Evolutionary conservation across 306 rosid genomes (phyloP), one percentile per base, ranked within the genome.

Genomic region (Rosa chinensis): DNA sequence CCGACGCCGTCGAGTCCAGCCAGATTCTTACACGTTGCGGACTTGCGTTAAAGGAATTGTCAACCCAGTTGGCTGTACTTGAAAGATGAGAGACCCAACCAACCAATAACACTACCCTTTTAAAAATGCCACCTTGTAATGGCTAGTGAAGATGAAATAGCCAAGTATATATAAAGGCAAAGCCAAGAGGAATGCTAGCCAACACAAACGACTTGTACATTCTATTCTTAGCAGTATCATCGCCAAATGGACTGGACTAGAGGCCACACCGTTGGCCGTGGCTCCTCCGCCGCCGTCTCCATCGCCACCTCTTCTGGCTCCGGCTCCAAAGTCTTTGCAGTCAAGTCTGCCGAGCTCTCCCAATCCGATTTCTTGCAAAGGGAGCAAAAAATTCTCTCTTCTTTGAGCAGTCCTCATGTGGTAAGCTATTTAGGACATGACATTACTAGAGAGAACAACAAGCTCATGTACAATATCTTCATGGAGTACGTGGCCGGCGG

Each of bases 221-320:
- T 66, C 47, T 55, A 14, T 64, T 53, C 47, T 82, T 77, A 21
- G 56, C 73, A 70, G 66, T 43, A 67, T 40, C 23, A 35, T 35
- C 40, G 17, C 79, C 81, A 56, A 73, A 96, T 96, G 98, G 82
- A 80, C 72, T 91, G 99, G 99, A 87, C 83, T 5, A 89, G 98
- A 82, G 94, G 93, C 67, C 85, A 78, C 44, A 68, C 73, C 83
- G 66, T 96, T 75, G 98, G 99, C 86, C 88, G 62, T 1, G 98
- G 99, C 77, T 91, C 98, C 12, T 82, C 97, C 0, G 93, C 97
- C 92, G 84, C 90, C 63, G 96, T 96, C 80, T 87, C 82, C 76
- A 75, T 88, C 4, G 98, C 96, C 84, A 35, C 89, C 80, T 55
- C 84, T 43, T 10, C 10, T 58, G 0, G 0, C 53, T 10, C 10